A percentile compares a stretch with the other conserved stretches of the same genome.
Evolutionary conservation across 495 filamentous ascomycete species (phyloP).

Genomic region (Tuber magnatum): DNA sequence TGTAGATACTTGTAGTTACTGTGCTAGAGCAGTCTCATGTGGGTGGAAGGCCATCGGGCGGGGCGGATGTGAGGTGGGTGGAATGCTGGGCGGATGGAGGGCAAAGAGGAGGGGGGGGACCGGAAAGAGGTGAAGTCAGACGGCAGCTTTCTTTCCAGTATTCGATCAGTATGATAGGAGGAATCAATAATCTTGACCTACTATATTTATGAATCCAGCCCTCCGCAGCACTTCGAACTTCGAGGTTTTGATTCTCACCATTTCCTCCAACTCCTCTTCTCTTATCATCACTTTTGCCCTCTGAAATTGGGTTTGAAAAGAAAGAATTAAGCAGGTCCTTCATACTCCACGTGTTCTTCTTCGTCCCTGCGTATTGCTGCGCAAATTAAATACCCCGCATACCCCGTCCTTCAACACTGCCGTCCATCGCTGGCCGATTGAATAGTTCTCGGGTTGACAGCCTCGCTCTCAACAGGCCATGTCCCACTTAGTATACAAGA

Average conservation of each 20-base stretch:
- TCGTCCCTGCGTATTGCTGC: not conserved
- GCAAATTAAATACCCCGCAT: not conserved
- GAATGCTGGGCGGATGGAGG: not conserved
- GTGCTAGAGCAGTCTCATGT: not conserved
- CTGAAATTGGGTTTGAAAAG: not conserved
- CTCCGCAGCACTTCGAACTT: not conserved
- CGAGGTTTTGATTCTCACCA: not conserved
- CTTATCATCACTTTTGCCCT: not conserved
- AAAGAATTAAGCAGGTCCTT: not conserved
- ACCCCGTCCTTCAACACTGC: not conserved
- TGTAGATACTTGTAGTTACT: not conserved
- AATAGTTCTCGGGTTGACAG: not conserved
- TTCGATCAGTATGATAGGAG: not conserved
- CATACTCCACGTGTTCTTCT: not conserved
- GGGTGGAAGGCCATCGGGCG: not conserved
- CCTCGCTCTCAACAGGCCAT: constrained; percentile 9
- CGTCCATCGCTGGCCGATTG: not conserved
- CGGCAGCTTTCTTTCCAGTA: not conserved
- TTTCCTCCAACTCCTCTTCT: not conserved
- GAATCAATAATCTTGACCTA: not conserved
- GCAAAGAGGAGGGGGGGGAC: not conserved
- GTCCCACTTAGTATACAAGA: constrained; percentile 39
- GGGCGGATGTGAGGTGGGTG: not conserved
- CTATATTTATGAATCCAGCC: not conserved
- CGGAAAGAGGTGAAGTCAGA: not conserved